Conservation (phyloP, 345 rosid species). For the Mallotus nudiflorus region DNA sequence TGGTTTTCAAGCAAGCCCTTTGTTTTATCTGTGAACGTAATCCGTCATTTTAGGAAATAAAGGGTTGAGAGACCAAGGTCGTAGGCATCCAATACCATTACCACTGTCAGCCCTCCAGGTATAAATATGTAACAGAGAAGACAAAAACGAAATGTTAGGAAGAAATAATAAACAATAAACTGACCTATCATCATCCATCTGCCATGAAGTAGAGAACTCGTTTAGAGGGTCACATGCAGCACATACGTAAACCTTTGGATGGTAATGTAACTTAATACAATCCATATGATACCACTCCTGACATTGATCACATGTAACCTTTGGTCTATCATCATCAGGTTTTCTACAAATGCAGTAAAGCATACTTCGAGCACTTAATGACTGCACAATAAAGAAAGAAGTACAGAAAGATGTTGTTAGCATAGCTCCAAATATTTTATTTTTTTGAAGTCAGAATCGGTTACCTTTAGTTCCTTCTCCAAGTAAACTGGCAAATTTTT, state of each 20-base stretch:
- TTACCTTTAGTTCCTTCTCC: conserved; percentile 77
- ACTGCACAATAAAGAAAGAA: conserved; percentile 44
- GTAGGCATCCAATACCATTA: too few species aligned
- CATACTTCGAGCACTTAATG: conserved; percentile 68
- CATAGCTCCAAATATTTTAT: neutral
- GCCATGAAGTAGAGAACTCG: conserved; percentile 13
- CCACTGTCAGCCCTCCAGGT: too few species aligned
- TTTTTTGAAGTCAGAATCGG: neutral
- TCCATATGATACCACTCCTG: conserved; percentile 74
- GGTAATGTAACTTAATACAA: conserved; percentile 55
- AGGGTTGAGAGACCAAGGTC: too few species aligned
- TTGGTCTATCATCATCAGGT: conserved; percentile 63
- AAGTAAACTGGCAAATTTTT: conserved; percentile 60
- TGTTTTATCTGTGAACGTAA: neutral
- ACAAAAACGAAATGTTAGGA: neutral
- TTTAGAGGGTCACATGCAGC: conserved; percentile 68
- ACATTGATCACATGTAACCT: conserved; percentile 63
- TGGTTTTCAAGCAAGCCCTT: neutral
- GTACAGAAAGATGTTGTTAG: neutral
- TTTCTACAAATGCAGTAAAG: conserved; percentile 83
- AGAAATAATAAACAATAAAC: conserved; percentile 10
- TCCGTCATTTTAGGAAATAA: neutral
- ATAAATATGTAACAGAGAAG: too few species aligned
- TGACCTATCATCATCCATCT: conserved; percentile 46
- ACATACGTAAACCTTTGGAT: conserved; percentile 56